Base-by-base conservation (phyloP, 1,284 basidiomycete species). In the Puccinia polysora region DNA sequence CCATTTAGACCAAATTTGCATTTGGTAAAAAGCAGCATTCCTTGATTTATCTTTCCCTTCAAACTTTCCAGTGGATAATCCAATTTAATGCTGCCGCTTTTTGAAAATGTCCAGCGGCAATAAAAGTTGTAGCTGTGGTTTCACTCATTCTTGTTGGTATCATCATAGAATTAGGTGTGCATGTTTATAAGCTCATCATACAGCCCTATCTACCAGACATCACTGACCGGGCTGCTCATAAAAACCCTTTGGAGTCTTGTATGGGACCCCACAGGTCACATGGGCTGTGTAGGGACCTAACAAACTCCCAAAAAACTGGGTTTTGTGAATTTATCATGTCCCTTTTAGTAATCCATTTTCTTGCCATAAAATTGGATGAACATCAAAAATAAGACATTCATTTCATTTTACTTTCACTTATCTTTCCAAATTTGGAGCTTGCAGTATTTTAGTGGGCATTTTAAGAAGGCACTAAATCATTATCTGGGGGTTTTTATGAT, bases 221-320 rank as follows among this genome's bases (percentile, higher is more conserved):
- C 7, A 25, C 36, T 71, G 30, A 76, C 78, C 18, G 78, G 87
- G 64, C 86, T 87, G 4, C 34, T 45, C 30, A 45, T 58, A n/a
- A 28, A 8, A 14, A 30, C n/a, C n/a, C n/a, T n/a, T n/a, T n/a
- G n/a, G n/a, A n/a, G n/a, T n/a, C n/a, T n/a, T n/a, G n/a, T n/a
- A n/a, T n/a, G n/a, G n/a, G n/a, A n/a, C n/a, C n/a, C n/a, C n/a
- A n/a, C n/a, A n/a, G n/a, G n/a, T n/a, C n/a, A n/a, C n/a, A n/a
- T n/a, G n/a, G n/a, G n/a, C n/a, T n/a, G n/a, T n/a, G n/a, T n/a
- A 88, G 88, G 62, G 88, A 88, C 73, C 87, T 85, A 2, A 87
- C 87, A 0, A 75, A 82, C 47, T 81, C 83, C 74, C 75, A 76
- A 10, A 77, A 77, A 23, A 78, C 80, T 77, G 84, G 87, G 1